Evolutionary conservation across 2,329 filamentous ascomycete genomes (phyloP).

Genomic region (Cordyceps farinosa): DNA sequence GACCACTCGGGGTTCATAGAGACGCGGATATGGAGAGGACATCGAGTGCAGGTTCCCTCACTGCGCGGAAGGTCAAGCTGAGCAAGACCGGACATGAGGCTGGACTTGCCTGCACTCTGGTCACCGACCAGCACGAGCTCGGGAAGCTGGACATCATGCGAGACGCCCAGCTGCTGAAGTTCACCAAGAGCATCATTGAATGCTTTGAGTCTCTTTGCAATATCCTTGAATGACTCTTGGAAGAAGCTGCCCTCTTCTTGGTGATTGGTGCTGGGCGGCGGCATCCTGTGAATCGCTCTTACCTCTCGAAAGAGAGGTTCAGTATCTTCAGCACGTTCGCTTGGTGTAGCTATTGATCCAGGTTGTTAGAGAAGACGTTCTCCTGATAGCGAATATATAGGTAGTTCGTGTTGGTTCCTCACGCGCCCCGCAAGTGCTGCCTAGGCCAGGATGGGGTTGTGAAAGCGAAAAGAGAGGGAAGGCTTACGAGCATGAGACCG

Average conservation of each 20-base stretch:
- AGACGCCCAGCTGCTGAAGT: slow-evolving; percentile 69
- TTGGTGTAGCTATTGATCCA: slow-evolving; percentile 33
- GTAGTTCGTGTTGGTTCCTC: background rate
- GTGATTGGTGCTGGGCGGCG: slow-evolving; percentile 24
- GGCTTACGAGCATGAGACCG: slow-evolving; percentile 40
- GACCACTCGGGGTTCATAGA: slow-evolving; percentile 59
- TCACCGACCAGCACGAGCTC: slow-evolving; percentile 82
- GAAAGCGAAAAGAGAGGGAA: background rate
- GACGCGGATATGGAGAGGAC: slow-evolving; percentile 75
- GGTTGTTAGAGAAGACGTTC: background rate
- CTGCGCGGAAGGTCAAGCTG: slow-evolving; percentile 70
- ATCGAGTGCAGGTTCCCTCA: slow-evolving; percentile 73
- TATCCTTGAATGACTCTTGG: slow-evolving; percentile 44
- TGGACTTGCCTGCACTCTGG: slow-evolving; percentile 81
- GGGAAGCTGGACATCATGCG: slow-evolving; percentile 66
- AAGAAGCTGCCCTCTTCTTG: slow-evolving; percentile 38
- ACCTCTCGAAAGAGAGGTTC: slow-evolving; percentile 38
- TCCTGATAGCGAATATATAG: background rate
- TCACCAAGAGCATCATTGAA: slow-evolving; percentile 64
- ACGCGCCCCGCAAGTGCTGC: background rate
- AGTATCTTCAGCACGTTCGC: slow-evolving; percentile 32
- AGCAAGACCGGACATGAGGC: slow-evolving; percentile 58
- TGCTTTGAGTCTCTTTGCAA: slow-evolving; percentile 61
- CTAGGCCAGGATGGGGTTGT: background rate
- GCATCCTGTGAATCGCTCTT: slow-evolving; percentile 28